Evolutionary conservation across 495 filamentous ascomycete genomes (phyloP), one percentile per base, ranked within the genome.

Genomic region (Xylaria intraflava): DNA sequence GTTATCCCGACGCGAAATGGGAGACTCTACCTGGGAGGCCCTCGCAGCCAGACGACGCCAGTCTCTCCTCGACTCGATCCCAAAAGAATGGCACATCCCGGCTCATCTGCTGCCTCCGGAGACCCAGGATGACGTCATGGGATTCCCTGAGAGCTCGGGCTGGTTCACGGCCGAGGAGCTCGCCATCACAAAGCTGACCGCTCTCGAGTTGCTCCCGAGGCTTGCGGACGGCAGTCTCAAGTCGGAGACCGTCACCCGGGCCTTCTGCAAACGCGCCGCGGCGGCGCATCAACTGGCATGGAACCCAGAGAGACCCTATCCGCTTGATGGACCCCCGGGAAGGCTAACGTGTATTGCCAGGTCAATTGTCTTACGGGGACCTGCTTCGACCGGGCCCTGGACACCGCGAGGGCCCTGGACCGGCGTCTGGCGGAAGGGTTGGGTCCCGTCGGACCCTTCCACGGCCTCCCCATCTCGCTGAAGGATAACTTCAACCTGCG

Each of bases 391-490:
- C 57, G 65, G 5, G 65, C 61, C 3, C 55, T 66, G 20, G 14
- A 31, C 0, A 64, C 51, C 9, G 65, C 65, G 0, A 56, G 31
- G 42, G 45, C 51, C 9, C 46, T 60, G 2, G 71, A 84, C 50
- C 62, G 53, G n/a, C 66, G 61, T 33, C 69, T 92, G 36, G 86
- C 92, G 51, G 67, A 83, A 16, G 81, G 85, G 52, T 48, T 55
- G 22, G 60, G 58, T 40, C 55, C 63, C 3, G 33, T 54, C 39
- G 90, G 90, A 0, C 88, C 89, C 0, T 69, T 96, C 33, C 90
- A 89, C 14, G 90, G 90, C 9, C 82, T 96, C 23, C 90, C 90
- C 0, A 72, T 96, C 39, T 89, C 84, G 20, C 56, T 96, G 55
- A 96, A 96, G 65, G 85, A 89, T 57, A 75, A 75, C 41, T 85